Percentiles rank a stretch among this genome's conserved stretches.
phyloP scores from a whole-genome alignment of 2,329 filamentous ascomycete genomes.

The Calonectria honghensis region DNA sequence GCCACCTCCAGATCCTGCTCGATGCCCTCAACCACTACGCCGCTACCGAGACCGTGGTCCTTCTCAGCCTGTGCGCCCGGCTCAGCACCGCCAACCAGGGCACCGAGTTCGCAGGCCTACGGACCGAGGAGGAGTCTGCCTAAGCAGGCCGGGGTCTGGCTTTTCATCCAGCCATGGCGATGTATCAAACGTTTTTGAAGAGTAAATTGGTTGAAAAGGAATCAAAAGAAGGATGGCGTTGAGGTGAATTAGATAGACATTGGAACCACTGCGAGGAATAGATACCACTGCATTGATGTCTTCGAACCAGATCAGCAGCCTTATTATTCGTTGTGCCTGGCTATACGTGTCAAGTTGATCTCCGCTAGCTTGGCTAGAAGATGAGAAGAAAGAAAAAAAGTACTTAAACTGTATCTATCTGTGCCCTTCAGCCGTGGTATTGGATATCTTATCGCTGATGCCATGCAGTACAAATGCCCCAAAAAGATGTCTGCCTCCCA shows the following conservation, averaged over 20 bases:
- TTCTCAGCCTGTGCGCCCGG: constrained; percentile 90
- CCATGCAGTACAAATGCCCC: constrained; percentile 40
- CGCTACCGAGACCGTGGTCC: constrained; percentile 95
- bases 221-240: constrained; percentile 47
- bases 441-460: constrained; percentile 47
- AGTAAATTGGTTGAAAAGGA: constrained; percentile 12
- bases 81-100: constrained; percentile 89
- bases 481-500: constrained; percentile 38
- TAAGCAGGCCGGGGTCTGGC: constrained; percentile 28
- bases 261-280: constrained; percentile 43
- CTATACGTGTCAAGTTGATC: not conserved
- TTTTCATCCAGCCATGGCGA: not conserved
- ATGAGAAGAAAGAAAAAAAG: constrained; percentile 37
- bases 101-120: constrained; percentile 77
- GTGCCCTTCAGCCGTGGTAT: constrained; percentile 39
- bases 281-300: constrained; percentile 53
- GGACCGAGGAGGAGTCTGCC: constrained; percentile 73
- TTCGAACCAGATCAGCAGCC: not conserved
- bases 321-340: not conserved
- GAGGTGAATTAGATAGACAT: constrained; percentile 43
- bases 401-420: constrained; percentile 47
- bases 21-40: constrained; percentile 98
- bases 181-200: not conserved
- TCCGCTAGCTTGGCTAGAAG: constrained; percentile 16
- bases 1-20: constrained; percentile 93